A percentile compares a stretch with the other conserved stretches of the same genome.
phyloP scores from a whole-genome alignment of 441 rosid species.

The Sinapis alba region DNA sequence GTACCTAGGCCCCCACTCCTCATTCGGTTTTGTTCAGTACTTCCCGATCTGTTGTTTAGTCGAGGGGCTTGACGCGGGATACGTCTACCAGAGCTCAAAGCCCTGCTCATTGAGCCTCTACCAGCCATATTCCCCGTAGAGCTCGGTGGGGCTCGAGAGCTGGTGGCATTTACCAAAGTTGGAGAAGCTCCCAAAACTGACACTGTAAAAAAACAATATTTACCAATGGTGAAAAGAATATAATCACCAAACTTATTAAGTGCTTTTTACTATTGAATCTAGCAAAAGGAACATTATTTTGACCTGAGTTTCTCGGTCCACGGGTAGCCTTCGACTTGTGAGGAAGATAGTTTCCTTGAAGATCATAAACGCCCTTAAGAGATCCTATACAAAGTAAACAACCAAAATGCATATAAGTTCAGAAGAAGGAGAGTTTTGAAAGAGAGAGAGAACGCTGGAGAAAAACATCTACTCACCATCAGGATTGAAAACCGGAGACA shows the following conservation, averaged over 20 bases:
- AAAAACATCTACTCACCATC: constrained; percentile 53
- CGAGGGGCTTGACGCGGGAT: constrained; percentile 80
- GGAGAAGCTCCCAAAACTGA: constrained; percentile 92
- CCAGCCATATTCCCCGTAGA: constrained; percentile 92
- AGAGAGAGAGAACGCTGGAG: constrained; percentile 23
- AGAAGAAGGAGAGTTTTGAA: constrained; percentile 11
- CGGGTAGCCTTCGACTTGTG: constrained; percentile 74
- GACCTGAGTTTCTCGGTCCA: constrained; percentile 69
- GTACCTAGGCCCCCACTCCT: constrained; percentile 88
- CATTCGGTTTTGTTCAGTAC: constrained; percentile 81
- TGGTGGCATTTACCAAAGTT: constrained; percentile 74
- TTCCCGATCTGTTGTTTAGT: too few relatives aligned
- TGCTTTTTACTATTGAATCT: not conserved
- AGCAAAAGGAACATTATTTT: constrained; percentile 49
- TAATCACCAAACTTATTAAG: not conserved
- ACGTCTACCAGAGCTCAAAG: constrained; percentile 75
- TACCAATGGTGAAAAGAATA: constrained; percentile 48
- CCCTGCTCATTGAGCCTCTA: constrained; percentile 83
- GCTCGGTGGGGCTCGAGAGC: constrained; percentile 74
- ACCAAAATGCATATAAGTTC: constrained; percentile 17
- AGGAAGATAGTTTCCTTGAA: constrained; percentile 82
- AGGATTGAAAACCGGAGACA: constrained; percentile 80
- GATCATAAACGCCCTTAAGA: constrained; percentile 43
- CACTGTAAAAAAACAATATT: constrained; percentile 57
- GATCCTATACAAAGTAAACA: constrained; percentile 8